Base-by-base conservation (phyloP, 441 rosid species). In the Adansonia grandidieri region DNA sequence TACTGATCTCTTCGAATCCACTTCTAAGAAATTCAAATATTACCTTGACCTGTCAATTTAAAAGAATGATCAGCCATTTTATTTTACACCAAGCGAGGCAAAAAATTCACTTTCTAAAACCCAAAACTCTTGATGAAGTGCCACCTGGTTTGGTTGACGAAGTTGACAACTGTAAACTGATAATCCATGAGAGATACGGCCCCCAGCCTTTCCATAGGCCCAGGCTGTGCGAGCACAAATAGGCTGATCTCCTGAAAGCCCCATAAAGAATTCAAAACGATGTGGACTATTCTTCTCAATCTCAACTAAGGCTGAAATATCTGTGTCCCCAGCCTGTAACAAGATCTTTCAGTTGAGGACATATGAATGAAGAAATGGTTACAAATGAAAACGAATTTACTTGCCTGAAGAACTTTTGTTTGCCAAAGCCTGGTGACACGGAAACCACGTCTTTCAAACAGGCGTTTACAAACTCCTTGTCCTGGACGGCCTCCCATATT, bases 401-500 rank as follows among this genome's bases (percentile, higher is more conserved):
- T 83, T 88, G 88, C 99, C 93, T 96, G 98, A 75, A 96, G 89
- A 66, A 96, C 79, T 89, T 96, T 93, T 75, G 99, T 93, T 79
- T 96, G 99, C 99, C 99, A 96, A 79, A 93, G 91, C 88, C 90
- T 90, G 84, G 84, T 86, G 28, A 96, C 91, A 77, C 76, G 82
- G 78, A 93, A 88, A 72, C 99, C 98, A 75, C 99, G 96, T 32
- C 98, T 92, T 87, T 95, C 96, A 90, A 95, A 95, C 86, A 95
- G 83, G 82, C 95, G 94, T 80, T 90, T 89, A 83, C 99, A 95
- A 62, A 95, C 99, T 74, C 89, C 96, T 86, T 95, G 97, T 60
- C 99, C 99, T 50, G 98, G 99, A 76, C 99, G 98, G 66, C 98
- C 99, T 60, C 99, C 99, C 96, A 95, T 95, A 80, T 95, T 95